phyloP scores from a whole-genome alignment of 176 grass and related monocot genomes.

The Carex cristatella region DNA sequence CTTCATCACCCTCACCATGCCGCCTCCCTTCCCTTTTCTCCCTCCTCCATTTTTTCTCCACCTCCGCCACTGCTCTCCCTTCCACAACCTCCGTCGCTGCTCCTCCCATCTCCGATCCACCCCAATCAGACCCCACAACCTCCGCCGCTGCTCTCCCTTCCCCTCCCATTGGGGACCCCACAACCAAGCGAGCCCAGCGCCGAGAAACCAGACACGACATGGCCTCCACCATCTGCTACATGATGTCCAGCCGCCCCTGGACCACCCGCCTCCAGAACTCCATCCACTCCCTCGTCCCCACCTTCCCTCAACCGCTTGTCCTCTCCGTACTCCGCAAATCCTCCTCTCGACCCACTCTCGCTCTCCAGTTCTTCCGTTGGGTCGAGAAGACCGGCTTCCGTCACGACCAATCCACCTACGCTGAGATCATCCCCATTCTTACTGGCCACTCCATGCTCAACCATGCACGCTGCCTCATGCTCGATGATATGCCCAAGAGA shows the following conservation, averaged over 20 bases:
- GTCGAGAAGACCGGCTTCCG: constrained; percentile 72
- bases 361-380: constrained; percentile 92
- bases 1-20: constrained; percentile 18
- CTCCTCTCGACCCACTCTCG: constrained; percentile 33
- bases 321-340: constrained; percentile 51
- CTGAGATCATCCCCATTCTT: constrained; percentile 50
- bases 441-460: constrained; percentile 72
- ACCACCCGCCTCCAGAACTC: constrained; percentile 95
- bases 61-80: background rate
- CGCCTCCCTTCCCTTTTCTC: constrained; percentile 31
- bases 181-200: background rate
- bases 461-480: constrained; percentile 87
- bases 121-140: background rate
- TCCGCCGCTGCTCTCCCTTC: background rate
- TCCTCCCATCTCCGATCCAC: background rate
- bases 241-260: constrained; percentile 78
- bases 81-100: background rate
- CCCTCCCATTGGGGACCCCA: background rate
- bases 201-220: background rate
- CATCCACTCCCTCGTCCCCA: constrained; percentile 51
- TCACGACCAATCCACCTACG: constrained; percentile 49
- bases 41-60: constrained; percentile 18
- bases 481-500: constrained; percentile 80
- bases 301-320: constrained; percentile 45
- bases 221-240: constrained; percentile 66